Evolutionary conservation across 345 rosid genomes (phyloP), one percentile per base, ranked within the genome.

Genomic region (Sisymbrium altissimum): DNA sequence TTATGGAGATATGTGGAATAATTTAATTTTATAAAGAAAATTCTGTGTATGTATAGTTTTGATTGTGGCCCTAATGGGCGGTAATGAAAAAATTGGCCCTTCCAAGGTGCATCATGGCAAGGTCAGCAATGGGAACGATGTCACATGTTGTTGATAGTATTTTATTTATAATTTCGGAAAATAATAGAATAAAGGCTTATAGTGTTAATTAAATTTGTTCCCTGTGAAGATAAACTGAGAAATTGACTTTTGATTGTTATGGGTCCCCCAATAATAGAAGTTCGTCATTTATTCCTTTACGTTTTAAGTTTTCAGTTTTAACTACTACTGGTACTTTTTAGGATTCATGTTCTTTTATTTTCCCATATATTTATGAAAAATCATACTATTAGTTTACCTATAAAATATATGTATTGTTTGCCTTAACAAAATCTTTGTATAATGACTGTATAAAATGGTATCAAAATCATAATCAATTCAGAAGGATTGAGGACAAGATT

Each of bases 171-270:
- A 45, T 45, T 21, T 70, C 14, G 7, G 10, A 58, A 58, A 64
- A 62, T 55, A 70, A 76, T 54, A 53, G 39, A 45, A 62, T 25
- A 70, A 53, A 33, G 38, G 27, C 45, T 18, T 23, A 38, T 64
- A 29, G 25, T 56, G 27, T 40, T 41, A 32, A 68, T 76, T 70
- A 54, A 54, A 63, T 32, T 62, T 69, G 74, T 76, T 29, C 74
- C 65, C 75, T 70, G 3, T 25, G 54, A 36, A 35, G 13, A 76
- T 69, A 76, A 46, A 76, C 64, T 76, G 35, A 55, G 46, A 55
- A 70, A 55, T 76, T 76, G 80, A 70, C 80, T 76, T 76, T 62
- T 76, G 80, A 76, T 70, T 9, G 27, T 48, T n/a, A 64, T 70
- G 75, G 71, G 75, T 55, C 70, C 75, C 71, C 32, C 66, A 76